These are phyloP conservation scores for Astrephomene gubernaculifera DNA, from an alignment of 139 green algal genomes.

Conservation along the genomic window DNA sequence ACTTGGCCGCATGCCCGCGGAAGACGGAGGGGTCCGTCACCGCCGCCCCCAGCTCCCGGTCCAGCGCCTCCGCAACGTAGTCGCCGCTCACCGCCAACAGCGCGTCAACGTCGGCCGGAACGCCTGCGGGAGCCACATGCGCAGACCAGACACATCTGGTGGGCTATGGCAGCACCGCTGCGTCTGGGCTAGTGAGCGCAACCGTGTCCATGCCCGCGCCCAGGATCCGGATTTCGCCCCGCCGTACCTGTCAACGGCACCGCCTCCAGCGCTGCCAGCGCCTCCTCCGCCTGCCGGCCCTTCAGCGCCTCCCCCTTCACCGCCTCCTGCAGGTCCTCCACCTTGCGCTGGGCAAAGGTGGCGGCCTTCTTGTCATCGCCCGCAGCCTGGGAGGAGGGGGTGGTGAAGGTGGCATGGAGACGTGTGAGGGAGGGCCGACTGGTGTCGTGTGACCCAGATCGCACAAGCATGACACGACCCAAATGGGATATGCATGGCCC, in stretches of 20 bases:
- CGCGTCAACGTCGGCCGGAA: conserved; percentile 19
- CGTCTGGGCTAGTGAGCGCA: too few species aligned
- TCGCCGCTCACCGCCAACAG: conserved; percentile 78
- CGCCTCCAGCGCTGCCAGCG: conserved; percentile 27
- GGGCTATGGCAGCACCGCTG: too few species aligned
- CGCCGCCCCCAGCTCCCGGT: conserved; percentile 68
- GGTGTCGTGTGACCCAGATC: too few species aligned
- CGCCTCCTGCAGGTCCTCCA: conserved; percentile 47
- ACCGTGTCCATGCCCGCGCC: too few species aligned
- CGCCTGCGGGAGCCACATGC: too few species aligned
- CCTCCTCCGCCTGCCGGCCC: conserved; percentile 45
- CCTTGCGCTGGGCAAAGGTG: conserved; percentile 22
- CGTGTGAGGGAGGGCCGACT: too few species aligned
- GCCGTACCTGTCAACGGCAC: conserved; percentile 3
- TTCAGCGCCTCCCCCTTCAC: conserved; percentile 67
- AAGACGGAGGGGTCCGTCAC: conserved; percentile 91
- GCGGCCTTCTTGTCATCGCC: not conserved
- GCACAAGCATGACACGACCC: too few species aligned
- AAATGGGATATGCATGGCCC: too few species aligned
- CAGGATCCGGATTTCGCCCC: too few species aligned
- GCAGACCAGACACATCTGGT: too few species aligned
- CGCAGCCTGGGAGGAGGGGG: not conserved
- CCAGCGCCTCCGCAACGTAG: conserved; percentile 83
- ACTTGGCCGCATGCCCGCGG: conserved; percentile 87
- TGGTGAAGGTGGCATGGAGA: too few species aligned